Evolutionary conservation across 305 asterid genomes (phyloP).

Genomic region (Fraxinus latifolia): DNA sequence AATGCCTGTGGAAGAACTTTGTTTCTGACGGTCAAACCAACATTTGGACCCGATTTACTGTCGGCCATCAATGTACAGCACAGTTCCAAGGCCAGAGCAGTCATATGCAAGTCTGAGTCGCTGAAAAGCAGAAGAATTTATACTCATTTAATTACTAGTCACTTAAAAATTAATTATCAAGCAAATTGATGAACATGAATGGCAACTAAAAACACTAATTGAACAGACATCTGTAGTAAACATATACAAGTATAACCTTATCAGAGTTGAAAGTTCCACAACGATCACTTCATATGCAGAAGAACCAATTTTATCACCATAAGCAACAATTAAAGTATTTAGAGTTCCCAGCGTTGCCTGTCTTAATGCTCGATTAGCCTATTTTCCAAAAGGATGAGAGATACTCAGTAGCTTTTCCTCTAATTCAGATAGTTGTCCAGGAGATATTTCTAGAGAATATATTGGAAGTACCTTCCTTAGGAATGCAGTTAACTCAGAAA

Average conservation of each 20-base stretch:
- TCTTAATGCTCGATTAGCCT: constrained; percentile 95
- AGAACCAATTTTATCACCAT: constrained; percentile 88
- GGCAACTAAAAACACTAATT: constrained; percentile 5
- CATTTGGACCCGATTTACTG: constrained; percentile 84
- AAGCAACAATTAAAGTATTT: constrained; percentile 85
- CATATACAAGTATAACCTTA: constrained; percentile 53
- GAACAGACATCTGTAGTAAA: not conserved
- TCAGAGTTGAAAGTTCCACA: constrained; percentile 86
- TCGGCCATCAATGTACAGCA: constrained; percentile 95
- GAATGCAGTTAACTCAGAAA: constrained; percentile 90
- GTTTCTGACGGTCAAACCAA: constrained; percentile 83
- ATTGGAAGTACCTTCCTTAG: constrained; percentile 68
- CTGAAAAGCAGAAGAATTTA: constrained; percentile 42
- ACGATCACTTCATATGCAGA: constrained; percentile 91
- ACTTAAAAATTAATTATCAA: not conserved
- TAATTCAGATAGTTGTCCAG: constrained; percentile 3
- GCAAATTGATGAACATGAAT: constrained; percentile 14
- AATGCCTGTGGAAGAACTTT: constrained; percentile 96
- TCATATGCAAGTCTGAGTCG: constrained; percentile 96
- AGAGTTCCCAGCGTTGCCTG: constrained; percentile 95
- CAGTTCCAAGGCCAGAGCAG: constrained; percentile 92
- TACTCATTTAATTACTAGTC: not conserved
- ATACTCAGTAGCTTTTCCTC: constrained; percentile 6
- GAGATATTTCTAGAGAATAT: constrained; percentile 2
- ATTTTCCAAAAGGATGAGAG: constrained; percentile 30